Percentiles rank a stretch among this genome's conserved stretches.
Evolutionary conservation across 1,139 yeast species (phyloP).

Genomic region (Blastobotrys niveus): DNA sequence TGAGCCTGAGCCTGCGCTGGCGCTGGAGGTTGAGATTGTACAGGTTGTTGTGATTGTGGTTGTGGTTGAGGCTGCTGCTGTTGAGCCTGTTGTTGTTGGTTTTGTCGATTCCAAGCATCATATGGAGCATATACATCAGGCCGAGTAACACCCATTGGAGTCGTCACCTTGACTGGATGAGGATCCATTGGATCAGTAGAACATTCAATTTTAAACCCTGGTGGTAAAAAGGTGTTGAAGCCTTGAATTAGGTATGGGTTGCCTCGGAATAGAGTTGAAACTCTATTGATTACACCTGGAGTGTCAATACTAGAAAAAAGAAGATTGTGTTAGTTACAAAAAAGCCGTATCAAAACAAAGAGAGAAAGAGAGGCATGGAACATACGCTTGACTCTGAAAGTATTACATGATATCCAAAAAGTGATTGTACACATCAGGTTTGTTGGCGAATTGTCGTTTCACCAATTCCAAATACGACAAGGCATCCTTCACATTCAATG

Average conservation of each 20-base stretch:
- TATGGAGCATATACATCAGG: constrained; percentile 38
- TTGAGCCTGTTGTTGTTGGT: constrained; percentile 21
- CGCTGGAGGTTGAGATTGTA: constrained; percentile 1
- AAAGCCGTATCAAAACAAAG: no score
- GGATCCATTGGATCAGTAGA: constrained; percentile 86
- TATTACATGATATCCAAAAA: constrained; percentile 98
- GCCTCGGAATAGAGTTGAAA: constrained; percentile 82
- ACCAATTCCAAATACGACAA: constrained; percentile 92
- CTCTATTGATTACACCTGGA: constrained; percentile 96
- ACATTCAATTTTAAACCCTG: constrained; percentile 93
- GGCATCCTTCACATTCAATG: constrained; percentile 93
- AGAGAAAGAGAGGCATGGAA: constrained; percentile 17
- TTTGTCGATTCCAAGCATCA: constrained; percentile 13
- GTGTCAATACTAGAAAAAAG: constrained; percentile 65
- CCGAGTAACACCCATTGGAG: constrained; percentile 78
- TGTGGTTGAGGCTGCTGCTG: constrained; percentile 8
- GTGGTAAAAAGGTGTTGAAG: constrained; percentile 93
- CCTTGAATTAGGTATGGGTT: constrained; percentile 94
- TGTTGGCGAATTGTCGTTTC: constrained; percentile 81
- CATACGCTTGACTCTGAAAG: constrained; percentile 80
- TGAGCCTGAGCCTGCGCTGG: constrained; percentile 15
- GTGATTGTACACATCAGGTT: constrained; percentile 94
- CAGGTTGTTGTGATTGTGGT: not conserved
- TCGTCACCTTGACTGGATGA: constrained; percentile 87
- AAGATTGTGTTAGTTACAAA: no score